These are phyloP conservation scores for Aspergillus coremiiformis DNA, from an alignment of 495 filamentous ascomycete genomes.

Conservation along the genomic window DNA sequence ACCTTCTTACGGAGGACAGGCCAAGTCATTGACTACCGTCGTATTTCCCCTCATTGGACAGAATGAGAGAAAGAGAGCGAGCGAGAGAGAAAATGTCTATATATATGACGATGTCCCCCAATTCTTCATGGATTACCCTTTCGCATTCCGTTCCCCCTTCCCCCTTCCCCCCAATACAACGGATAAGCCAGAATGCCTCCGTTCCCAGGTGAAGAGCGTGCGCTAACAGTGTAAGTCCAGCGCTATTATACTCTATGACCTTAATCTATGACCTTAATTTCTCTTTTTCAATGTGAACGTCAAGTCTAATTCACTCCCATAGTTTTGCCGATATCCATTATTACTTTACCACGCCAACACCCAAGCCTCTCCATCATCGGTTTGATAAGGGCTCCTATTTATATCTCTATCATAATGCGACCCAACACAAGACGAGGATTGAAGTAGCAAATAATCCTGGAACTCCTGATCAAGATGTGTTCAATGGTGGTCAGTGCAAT, in stretches of 20 bases:
- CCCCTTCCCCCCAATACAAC: not conserved
- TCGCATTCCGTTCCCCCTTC: not conserved
- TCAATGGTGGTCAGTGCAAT: conserved; percentile 62
- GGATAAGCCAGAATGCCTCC: conserved; percentile 56
- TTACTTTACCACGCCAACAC: conserved; percentile 66
- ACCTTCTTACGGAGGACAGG: conserved; percentile 10
- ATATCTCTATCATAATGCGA: conserved; percentile 73
- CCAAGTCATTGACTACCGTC: conserved; percentile 2
- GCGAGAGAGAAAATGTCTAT: no score
- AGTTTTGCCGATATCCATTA: conserved; percentile 90
- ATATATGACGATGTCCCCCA: conserved; percentile 1
- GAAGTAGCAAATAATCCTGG: conserved; percentile 87
- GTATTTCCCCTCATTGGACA: conserved; percentile 2
- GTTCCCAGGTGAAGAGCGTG: conserved; percentile 66
- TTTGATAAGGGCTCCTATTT: conserved; percentile 88
- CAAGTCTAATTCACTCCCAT: conserved; percentile 7
- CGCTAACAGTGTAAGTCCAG: conserved; percentile 68
- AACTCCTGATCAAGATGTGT: conserved; percentile 81
- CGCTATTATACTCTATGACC: conserved; percentile 22
- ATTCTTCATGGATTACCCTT: not conserved
- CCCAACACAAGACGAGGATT: conserved; percentile 58
- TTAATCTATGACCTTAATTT: no score
- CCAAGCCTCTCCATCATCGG: conserved; percentile 69
- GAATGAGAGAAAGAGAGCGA: no score
- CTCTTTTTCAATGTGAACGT: not conserved